Evolutionary conservation across 192 early-diverging fungal species (phyloP).

Genomic region (Coemansia sp.): DNA sequence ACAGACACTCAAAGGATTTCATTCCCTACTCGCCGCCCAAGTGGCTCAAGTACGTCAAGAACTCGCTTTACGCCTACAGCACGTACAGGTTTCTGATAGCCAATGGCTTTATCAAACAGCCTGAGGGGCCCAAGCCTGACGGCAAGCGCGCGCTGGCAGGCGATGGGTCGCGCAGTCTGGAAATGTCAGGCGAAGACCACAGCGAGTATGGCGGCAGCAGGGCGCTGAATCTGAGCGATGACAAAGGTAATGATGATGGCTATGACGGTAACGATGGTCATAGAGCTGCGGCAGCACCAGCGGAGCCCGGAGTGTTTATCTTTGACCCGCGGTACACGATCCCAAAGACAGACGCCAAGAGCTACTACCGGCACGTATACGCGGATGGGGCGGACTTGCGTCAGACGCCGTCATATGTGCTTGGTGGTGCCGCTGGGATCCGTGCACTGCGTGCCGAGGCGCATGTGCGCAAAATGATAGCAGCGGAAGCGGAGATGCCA

Average conservation of each 20-base stretch:
- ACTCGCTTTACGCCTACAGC: slow-evolving; percentile 28
- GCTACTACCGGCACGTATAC: slow-evolving; percentile 35
- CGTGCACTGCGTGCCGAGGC: slow-evolving; percentile 26
- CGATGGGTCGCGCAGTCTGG: neutral
- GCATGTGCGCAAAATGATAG: slow-evolving; percentile 6
- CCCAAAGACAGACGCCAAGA: slow-evolving; percentile 28
- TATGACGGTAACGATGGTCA: too few relatives aligned
- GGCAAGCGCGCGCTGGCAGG: neutral
- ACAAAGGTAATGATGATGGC: too few relatives aligned
- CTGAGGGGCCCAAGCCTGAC: neutral
- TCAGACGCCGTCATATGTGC: slow-evolving; percentile 14
- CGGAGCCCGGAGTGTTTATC: neutral
- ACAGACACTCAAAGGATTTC: slow-evolving; percentile 17
- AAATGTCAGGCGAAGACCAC: neutral
- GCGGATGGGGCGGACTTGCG: slow-evolving; percentile 12
- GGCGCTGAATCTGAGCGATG: slow-evolving; percentile 4
- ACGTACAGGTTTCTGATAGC: slow-evolving; percentile 25
- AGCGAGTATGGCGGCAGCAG: neutral
- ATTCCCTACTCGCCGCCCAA: slow-evolving; percentile 35
- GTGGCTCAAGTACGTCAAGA: slow-evolving; percentile 39
- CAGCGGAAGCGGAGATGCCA: neutral
- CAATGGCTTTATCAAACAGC: slow-evolving; percentile 13
- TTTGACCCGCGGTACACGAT: slow-evolving; percentile 21
- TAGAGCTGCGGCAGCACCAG: slow-evolving; percentile 1
- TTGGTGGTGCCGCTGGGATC: slow-evolving; percentile 47